Conservation (phyloP, 2,329 filamentous ascomycete species). For the Fusarium tricinctum region DNA sequence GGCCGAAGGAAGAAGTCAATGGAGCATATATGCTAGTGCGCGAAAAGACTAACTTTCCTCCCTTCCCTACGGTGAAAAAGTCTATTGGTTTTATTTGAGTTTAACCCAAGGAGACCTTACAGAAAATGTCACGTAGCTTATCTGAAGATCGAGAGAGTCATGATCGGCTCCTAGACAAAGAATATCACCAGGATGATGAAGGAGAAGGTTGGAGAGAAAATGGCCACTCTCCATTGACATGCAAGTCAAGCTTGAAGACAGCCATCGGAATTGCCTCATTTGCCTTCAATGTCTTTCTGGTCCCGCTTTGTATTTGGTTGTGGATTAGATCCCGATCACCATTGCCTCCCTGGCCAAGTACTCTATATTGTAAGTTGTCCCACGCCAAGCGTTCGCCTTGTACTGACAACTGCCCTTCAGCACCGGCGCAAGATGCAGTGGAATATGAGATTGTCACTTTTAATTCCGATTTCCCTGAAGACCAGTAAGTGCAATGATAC, state of each 20-base stretch:
- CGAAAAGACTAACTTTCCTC: not conserved
- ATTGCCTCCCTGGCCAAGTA: conserved; percentile 2
- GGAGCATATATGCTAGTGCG: not conserved
- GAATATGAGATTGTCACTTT: conserved; percentile 7
- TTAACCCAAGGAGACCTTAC: fast-evolving
- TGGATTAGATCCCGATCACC: conserved; percentile 5
- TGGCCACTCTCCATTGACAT: fast-evolving
- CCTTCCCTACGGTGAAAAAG: too few relatives aligned
- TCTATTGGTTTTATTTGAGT: fast-evolving
- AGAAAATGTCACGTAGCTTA: not conserved
- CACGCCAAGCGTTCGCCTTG: fast-evolving
- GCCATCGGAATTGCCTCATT: not conserved
- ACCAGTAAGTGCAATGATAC: not conserved
- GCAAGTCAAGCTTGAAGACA: not conserved
- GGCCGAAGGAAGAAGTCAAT: not conserved
- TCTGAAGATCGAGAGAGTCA: not conserved
- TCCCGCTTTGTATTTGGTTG: not conserved
- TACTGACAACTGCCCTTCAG: not conserved
- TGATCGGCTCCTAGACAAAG: not conserved
- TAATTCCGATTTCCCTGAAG: conserved; percentile 11
- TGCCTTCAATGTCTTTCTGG: not conserved
- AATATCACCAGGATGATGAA: not conserved
- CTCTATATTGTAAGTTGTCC: not conserved
- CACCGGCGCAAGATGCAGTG: not conserved
- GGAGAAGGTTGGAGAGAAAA: not conserved